Evolutionary conservation across 148 eudicot genomes (phyloP), one percentile per base, ranked within the genome.

Genomic region (Chenopodium formosanum): DNA sequence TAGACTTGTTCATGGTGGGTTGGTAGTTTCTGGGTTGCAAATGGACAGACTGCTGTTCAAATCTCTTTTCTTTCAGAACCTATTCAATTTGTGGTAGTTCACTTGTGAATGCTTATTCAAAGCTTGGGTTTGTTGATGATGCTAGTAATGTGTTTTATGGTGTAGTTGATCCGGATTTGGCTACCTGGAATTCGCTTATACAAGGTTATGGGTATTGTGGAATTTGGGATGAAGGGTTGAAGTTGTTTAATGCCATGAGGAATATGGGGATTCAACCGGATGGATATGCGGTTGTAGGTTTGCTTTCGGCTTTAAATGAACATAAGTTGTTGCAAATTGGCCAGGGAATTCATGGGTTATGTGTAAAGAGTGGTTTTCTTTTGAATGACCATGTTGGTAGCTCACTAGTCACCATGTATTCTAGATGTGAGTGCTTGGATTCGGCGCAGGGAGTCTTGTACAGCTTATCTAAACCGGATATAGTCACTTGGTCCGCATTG

Each of bases 401-500:
- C 81, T 87, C 88, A 64, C 86, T 95, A 44, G 94, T 95, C 29
- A 87, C 87, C 58, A 93, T 94, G 97, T 94, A 94, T 81, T 81
- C 93, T 4, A 91, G 86, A 78, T 91, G 89, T 77, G 84, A 78
- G 81, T 89, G 88, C 83, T 87, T 95, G 89, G 85, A 83, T 75
- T 91, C 93, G n/a, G 97, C 94, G 0, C 76, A 80, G 58, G 79
- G 63, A 82, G 90, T 92, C 9, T 91, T 95, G 81, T 75, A 78
- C 52, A 81, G 85, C 83, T 76, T 91, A 75, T 74, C 50, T 2
- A 53, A 88, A 65, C 94, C 90, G 68, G 97, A 95, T 89, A 80
- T 95, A 52, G 93, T 95, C 37, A 89, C 97, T 34, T 93, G 94
- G 93, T 91, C 95, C 56, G 79, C 98, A 27, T 73, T 95, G 46